A percentile compares a stretch with the other conserved stretches of the same genome.
Conservation (phyloP, 1,139 yeast genomes). For the Hemisphaericaspora subhashii region DNA sequence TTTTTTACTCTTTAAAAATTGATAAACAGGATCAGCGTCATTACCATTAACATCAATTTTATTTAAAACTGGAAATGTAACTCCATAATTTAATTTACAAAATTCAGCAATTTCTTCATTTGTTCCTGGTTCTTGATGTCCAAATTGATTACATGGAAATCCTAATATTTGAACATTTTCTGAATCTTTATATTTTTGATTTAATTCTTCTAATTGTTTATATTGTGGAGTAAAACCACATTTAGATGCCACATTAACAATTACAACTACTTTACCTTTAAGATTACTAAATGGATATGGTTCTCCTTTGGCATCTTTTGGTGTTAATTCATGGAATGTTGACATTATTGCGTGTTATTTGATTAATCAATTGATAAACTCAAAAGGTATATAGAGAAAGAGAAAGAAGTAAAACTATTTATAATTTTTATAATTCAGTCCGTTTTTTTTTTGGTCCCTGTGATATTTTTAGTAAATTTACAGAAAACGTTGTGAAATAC, state of each 20-base stretch:
- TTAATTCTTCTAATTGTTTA: conserved; percentile 74
- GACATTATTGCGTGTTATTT: too few relatives aligned
- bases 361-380: too few relatives aligned
- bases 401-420: too few relatives aligned
- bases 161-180: conserved; percentile 83
- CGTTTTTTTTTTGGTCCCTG: too few relatives aligned
- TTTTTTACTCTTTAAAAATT: conserved; percentile 62
- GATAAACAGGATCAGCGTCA: conserved; percentile 76
- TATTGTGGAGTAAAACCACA: conserved; percentile 86
- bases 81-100: conserved; percentile 48
- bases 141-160: conserved; percentile 84
- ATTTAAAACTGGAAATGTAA: conserved; percentile 82
- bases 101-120: conserved; percentile 42
- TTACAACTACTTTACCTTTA: conserved; percentile 85
- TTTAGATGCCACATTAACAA: conserved; percentile 94
- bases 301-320: conserved; percentile 48
- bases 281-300: conserved; percentile 67
- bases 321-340: conserved; percentile 41
- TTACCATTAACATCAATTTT: conserved; percentile 90
- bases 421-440: too few relatives aligned
- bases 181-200: conserved; percentile 72
- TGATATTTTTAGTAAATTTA: too few relatives aligned
- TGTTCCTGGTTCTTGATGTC: conserved; percentile 46
- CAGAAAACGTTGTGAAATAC: too few relatives aligned
- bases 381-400: too few relatives aligned